Percentiles rank a stretch among this genome's conserved stretches.
Evolutionary conservation across 768 basidiomycete species (phyloP).

Genomic region (Galerina sulciceps): DNA sequence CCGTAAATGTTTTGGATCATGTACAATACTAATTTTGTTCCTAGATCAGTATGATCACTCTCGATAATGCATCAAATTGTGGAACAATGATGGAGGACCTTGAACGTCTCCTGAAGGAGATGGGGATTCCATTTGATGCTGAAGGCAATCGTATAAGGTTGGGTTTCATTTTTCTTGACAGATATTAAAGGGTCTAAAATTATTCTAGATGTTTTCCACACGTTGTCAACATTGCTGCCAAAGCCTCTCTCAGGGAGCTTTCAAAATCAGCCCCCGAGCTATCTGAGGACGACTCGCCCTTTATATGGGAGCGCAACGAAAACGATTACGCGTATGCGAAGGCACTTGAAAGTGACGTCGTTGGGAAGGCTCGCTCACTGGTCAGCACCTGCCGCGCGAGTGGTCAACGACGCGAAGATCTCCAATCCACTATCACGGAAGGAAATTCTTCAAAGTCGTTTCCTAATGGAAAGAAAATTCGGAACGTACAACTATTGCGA

Average conservation of each 20-base stretch:
- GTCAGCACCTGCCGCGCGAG: conserved; percentile 33
- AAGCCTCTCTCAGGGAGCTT: conserved; percentile 29
- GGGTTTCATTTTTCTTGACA: conserved; percentile 2
- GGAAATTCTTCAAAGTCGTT: no score
- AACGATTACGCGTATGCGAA: conserved; percentile 14
- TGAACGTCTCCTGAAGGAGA: conserved; percentile 14
- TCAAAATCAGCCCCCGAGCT: conserved; percentile 15
- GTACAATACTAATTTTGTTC: no score
- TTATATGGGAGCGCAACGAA: background rate
- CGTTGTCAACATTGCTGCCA: conserved; percentile 33
- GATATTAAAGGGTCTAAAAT: conserved; percentile 5
- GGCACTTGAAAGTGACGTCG: conserved; percentile 27
- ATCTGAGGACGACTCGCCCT: conserved; percentile 1
- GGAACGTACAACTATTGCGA: no score
- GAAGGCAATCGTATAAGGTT: conserved; percentile 30
- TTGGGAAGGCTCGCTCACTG: conserved; percentile 25
- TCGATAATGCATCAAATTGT: conserved; percentile 41
- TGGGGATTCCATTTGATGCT: conserved; percentile 25
- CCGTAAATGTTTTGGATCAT: no score
- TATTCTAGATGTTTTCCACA: conserved; percentile 33
- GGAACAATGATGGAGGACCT: conserved; percentile 35
- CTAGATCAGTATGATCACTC: no score
- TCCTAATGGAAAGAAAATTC: no score
- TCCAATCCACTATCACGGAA: no score
- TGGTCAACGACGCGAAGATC: no score